Evolutionary conservation across 2,329 filamentous ascomycete species (phyloP).

Genomic region (Plectosphaerella plurivora): DNA sequence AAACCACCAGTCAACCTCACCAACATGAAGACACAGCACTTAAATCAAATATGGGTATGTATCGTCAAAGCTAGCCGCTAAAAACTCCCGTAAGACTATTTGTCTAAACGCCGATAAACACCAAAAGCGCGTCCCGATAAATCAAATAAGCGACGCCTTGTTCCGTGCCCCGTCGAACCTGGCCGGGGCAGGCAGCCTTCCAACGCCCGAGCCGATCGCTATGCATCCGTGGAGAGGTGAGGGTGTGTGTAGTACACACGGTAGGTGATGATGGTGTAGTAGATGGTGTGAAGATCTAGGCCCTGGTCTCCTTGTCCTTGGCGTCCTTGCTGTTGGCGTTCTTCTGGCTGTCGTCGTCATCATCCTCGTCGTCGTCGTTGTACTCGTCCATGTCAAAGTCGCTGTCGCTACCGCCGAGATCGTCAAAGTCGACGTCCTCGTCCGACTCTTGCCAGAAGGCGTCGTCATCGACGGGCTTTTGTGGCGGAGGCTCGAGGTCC

Average conservation of each 20-base stretch:
- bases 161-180: not conserved
- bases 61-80: too few relatives aligned
- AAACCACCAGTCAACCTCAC: too few relatives aligned
- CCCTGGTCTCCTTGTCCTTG: slow-evolving; percentile 1
- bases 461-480: slow-evolving; percentile 62
- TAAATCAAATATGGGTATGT: too few relatives aligned
- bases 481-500: slow-evolving; percentile 55
- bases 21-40: too few relatives aligned
- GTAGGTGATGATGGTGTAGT: not conserved
- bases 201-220: slow-evolving; percentile 14
- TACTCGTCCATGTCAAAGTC: slow-evolving; percentile 60
- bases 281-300: not conserved
- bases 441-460: slow-evolving; percentile 80
- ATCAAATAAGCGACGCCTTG: not conserved
- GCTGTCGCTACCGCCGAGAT: slow-evolving; percentile 61
- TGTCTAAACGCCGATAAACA: not conserved
- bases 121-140: not conserved
- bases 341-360: slow-evolving; percentile 37
- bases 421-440: slow-evolving; percentile 66
- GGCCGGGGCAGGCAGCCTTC: slow-evolving; percentile 7
- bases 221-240: slow-evolving; percentile 7
- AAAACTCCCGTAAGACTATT: too few relatives aligned
- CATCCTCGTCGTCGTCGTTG: slow-evolving; percentile 52
- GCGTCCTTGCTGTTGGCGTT: not conserved
- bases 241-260: not conserved